phyloP scores from a whole-genome alignment of 2,329 filamentous ascomycete genomes.

The Cytospora schulzeri region DNA sequence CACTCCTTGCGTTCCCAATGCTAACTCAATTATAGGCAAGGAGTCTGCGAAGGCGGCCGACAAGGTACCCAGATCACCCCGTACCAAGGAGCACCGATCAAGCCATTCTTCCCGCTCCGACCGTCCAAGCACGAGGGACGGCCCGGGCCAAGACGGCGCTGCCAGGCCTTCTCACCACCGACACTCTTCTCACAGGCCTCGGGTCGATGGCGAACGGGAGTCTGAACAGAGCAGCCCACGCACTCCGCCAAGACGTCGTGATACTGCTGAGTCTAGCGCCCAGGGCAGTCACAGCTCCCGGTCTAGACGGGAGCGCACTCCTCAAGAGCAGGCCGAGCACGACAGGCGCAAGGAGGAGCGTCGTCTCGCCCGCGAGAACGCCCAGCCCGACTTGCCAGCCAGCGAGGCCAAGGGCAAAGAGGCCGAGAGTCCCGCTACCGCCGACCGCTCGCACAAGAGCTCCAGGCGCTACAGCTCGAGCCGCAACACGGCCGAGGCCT shows the following conservation, averaged over 20 bases:
- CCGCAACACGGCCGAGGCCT: conserved; percentile 37
- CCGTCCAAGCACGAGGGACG: conserved; percentile 35
- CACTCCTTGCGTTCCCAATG: conserved; percentile 47
- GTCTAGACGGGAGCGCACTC: conserved; percentile 43
- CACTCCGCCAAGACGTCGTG: conserved; percentile 48
- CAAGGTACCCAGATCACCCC: conserved; percentile 34
- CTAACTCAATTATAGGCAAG: conserved; percentile 60
- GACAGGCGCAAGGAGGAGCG: conserved; percentile 54
- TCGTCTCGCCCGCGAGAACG: conserved; percentile 38
- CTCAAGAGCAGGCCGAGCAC: conserved; percentile 53
- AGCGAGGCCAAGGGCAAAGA: conserved; percentile 40
- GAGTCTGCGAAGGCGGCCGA: conserved; percentile 43
- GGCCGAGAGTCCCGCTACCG: conserved; percentile 31
- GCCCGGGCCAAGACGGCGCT: conserved; percentile 35
- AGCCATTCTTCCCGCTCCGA: conserved; percentile 33
- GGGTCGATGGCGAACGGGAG: conserved; percentile 42
- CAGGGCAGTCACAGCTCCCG: conserved; percentile 34
- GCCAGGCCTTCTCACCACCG: conserved; percentile 36
- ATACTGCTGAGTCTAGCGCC: conserved; percentile 42
- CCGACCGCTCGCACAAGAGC: conserved; percentile 38
- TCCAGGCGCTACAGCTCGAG: conserved; percentile 48
- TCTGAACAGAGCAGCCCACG: conserved; percentile 40
- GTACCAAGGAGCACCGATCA: conserved; percentile 39
- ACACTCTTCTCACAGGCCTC: conserved; percentile 39
- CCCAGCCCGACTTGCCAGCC: conserved; percentile 26